phyloP scores from a whole-genome alignment of 768 basidiomycete species.

The Amanita thiersii region DNA sequence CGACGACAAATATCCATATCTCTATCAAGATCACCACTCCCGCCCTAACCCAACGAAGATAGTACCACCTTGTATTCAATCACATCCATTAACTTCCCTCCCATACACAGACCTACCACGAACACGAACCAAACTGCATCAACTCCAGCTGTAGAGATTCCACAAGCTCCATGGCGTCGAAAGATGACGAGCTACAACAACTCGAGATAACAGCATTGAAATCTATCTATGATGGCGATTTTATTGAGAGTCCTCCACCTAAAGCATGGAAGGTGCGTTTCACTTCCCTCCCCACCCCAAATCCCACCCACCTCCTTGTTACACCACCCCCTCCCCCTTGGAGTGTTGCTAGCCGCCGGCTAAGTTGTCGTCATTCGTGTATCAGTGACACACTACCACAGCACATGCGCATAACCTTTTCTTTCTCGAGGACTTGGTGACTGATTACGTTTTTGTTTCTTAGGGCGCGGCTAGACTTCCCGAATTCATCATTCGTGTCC shows the following conservation, averaged over 20 bases:
- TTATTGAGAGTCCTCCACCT: constrained; percentile 63
- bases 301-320: not conserved
- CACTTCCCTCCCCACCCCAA: not conserved
- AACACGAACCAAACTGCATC: constrained; percentile 13
- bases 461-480: constrained; percentile 66
- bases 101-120: not conserved
- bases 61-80: no score
- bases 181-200: constrained; percentile 54
- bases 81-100: no score
- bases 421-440: no score
- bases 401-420: no score
- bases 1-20: no score
- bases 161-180: constrained; percentile 65
- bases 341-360: constrained; percentile 9
- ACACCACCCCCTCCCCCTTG: not conserved
- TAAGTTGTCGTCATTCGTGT: no score
- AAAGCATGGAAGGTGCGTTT: constrained; percentile 74
- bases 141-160: constrained; percentile 14
- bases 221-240: constrained; percentile 77
- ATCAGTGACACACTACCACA: no score
- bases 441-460: constrained; percentile 1
- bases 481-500: constrained; percentile 70
- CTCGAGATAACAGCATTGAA: constrained; percentile 71
- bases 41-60: no score
- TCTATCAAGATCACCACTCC: no score